phyloP scores from a whole-genome alignment of 768 basidiomycete genomes.

The Kwoniella dejecticola region DNA sequence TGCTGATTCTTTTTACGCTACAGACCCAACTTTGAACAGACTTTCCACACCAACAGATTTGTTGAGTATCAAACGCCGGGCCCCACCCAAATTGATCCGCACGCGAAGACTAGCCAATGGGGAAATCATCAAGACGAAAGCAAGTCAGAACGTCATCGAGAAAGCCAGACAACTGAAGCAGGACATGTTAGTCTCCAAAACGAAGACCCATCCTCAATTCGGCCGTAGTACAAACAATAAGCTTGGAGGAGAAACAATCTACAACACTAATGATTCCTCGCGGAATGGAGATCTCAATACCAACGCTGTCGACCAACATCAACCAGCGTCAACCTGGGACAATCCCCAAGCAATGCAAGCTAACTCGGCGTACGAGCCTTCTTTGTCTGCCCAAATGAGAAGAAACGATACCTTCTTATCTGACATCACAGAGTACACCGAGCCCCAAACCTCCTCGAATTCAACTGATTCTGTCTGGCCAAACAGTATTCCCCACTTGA shows the following conservation, averaged over 20 bases:
- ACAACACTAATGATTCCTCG: not conserved
- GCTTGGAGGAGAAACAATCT: not conserved
- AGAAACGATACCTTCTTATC: constrained; percentile 1
- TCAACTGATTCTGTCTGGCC: too few species aligned
- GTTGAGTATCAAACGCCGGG: constrained; percentile 46
- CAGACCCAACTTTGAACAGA: constrained; percentile 51
- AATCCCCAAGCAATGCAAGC: too few species aligned
- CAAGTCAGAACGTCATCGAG: constrained; percentile 46
- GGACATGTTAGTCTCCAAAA: constrained; percentile 20
- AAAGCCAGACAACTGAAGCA: constrained; percentile 43
- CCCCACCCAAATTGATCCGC: constrained; percentile 53
- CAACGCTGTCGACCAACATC: too few species aligned
- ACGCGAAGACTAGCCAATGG: constrained; percentile 52
- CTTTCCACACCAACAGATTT: constrained; percentile 45
- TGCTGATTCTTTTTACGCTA: too few species aligned
- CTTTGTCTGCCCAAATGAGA: too few species aligned
- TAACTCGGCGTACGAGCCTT: too few species aligned
- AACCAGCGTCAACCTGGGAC: too few species aligned
- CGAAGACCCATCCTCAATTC: not conserved
- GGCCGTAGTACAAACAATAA: not conserved
- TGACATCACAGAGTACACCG: constrained; percentile 3
- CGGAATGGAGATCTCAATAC: too few species aligned
- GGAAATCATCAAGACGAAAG: constrained; percentile 39
- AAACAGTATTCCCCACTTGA: too few species aligned
- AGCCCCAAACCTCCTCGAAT: not conserved